A percentile compares a stretch with the other conserved stretches of the same genome.
Conservation (phyloP, 2,329 filamentous ascomycete genomes). For the Fusarium liriodendri region DNA sequence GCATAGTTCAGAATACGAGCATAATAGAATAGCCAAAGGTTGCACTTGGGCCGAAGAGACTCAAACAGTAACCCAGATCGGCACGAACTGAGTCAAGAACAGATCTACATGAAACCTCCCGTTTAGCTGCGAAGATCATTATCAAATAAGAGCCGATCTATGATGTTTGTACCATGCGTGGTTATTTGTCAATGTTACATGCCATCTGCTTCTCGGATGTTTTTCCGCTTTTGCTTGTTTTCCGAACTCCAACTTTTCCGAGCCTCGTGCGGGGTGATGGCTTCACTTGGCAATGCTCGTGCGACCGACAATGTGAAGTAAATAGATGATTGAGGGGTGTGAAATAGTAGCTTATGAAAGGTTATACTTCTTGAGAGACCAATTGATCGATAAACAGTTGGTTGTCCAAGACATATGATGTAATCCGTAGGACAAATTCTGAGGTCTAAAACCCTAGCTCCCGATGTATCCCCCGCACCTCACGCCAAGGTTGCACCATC, state of each 20-base stretch:
- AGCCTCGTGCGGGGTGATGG: neutral
- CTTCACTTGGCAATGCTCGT: neutral
- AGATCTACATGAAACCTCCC: neutral
- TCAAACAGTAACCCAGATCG: neutral
- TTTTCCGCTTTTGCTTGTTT: neutral
- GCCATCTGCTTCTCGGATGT: neutral
- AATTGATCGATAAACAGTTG: neutral
- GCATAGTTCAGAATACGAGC: neutral
- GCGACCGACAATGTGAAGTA: neutral
- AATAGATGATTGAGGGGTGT: neutral
- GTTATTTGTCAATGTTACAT: neutral
- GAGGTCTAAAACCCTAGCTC: neutral
- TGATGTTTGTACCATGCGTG: neutral
- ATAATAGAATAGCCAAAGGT: neutral
- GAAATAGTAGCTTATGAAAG: neutral
- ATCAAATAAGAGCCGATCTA: neutral
- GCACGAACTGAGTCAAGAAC: neutral
- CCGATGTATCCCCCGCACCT: conserved; percentile 1
- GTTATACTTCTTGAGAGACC: neutral
- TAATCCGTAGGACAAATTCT: neutral
- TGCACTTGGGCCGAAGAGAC: neutral
- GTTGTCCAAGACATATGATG: neutral
- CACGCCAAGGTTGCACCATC: neutral
- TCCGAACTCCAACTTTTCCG: neutral
- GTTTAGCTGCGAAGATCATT: neutral